A percentile compares a stretch with the other conserved stretches of the same genome.
These are phyloP conservation scores for Galerina marginata DNA, from an alignment of 768 basidiomycete genomes.

Conservation along the genomic window DNA sequence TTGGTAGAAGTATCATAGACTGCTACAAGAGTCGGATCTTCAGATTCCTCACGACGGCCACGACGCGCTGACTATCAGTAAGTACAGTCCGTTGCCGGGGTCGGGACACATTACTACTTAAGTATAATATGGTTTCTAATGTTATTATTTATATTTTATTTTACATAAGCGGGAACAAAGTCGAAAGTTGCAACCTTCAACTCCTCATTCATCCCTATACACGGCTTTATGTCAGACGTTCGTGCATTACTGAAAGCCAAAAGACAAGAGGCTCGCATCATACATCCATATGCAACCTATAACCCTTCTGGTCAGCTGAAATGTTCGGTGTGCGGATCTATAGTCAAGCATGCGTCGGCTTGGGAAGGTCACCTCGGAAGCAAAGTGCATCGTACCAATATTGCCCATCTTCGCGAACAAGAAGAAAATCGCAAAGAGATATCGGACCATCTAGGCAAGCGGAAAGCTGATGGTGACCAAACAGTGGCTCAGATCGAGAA, in stretches of 20 bases:
- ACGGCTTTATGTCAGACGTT: constrained; percentile 70
- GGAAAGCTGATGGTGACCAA: constrained; percentile 31
- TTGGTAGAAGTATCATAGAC: too few species aligned
- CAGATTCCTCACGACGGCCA: too few species aligned
- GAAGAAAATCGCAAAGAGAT: constrained; percentile 40
- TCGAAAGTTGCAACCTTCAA: too few species aligned
- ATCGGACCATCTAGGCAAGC: constrained; percentile 22
- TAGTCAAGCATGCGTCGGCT: constrained; percentile 78
- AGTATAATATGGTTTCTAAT: too few species aligned
- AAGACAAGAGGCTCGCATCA: constrained; percentile 73
- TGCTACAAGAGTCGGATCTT: too few species aligned
- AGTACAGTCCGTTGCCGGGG: too few species aligned
- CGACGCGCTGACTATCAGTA: too few species aligned
- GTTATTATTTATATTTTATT: too few species aligned
- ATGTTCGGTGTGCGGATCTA: constrained; percentile 65
- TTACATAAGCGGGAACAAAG: too few species aligned
- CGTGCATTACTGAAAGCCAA: constrained; percentile 86
- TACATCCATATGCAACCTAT: constrained; percentile 78
- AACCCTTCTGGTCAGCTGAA: constrained; percentile 67
- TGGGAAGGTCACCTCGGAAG: constrained; percentile 89
- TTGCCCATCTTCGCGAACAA: constrained; percentile 61
- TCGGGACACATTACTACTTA: too few species aligned
- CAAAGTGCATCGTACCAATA: constrained; percentile 76
- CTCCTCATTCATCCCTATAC: background rate
- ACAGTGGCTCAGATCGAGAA: constrained; percentile 17